A percentile compares a stretch with the other conserved stretches of the same genome.
phyloP scores from a whole-genome alignment of 176 grass and related monocot species.

The Saccharum officinarum region DNA sequence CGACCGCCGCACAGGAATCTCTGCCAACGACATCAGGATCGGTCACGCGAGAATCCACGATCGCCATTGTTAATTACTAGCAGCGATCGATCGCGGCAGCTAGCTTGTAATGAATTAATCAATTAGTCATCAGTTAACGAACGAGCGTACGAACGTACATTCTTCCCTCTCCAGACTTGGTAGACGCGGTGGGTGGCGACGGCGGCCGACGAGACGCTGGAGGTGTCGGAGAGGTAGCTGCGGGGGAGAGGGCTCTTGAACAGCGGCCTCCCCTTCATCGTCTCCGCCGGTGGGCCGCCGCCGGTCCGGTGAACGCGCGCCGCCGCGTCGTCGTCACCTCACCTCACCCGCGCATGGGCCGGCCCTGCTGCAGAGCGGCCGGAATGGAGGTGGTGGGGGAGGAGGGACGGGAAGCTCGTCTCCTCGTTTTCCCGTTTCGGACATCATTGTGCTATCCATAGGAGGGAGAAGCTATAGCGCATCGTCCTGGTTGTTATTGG shows the following conservation, averaged over 20 bases:
- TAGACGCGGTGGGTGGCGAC: slow-evolving; percentile 50
- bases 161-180: slow-evolving; percentile 88
- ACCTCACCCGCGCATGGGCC: slow-evolving; percentile 23
- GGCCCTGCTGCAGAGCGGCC: slow-evolving; percentile 23
- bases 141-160: slow-evolving; percentile 30
- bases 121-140: too few species aligned
- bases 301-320: slow-evolving; percentile 26
- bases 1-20: slow-evolving; percentile 76
- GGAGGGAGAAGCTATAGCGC: slow-evolving; percentile 17
- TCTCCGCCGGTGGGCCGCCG: slow-evolving; percentile 20
- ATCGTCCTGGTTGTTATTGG: not conserved
- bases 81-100: not conserved
- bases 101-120: not conserved
- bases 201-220: slow-evolving; percentile 26
- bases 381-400: slow-evolving; percentile 15
- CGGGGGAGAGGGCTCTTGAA: slow-evolving; percentile 47
- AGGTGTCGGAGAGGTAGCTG: slow-evolving; percentile 43
- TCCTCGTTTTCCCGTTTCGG: slow-evolving; percentile 28
- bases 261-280: slow-evolving; percentile 43
- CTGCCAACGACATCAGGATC: slow-evolving; percentile 21
- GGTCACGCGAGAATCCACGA: not conserved
- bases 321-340: slow-evolving; percentile 34
- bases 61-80: not conserved
- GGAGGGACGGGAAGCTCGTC: not conserved
- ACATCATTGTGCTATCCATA: slow-evolving; percentile 36